These are phyloP conservation scores for Quercus phellos DNA, from an alignment of 331 rosid species.

Conservation along the genomic window DNA sequence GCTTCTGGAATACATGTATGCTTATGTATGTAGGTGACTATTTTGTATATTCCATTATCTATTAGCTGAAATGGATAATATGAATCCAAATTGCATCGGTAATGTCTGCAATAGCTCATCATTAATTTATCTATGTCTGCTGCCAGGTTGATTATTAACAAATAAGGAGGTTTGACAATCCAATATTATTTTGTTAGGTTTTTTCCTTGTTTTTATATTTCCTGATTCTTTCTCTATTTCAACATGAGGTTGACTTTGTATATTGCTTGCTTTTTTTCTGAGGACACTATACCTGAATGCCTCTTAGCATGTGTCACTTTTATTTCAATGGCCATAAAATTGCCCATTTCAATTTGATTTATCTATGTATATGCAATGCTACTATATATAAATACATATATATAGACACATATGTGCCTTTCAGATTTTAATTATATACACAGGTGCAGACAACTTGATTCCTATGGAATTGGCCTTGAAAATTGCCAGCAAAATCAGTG, in stretches of 20 bases:
- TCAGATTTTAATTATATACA: not conserved
- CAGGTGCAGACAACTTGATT: conserved; percentile 67
- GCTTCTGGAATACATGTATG: not conserved
- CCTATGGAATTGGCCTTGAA: conserved; percentile 77
- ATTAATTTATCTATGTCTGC: not conserved
- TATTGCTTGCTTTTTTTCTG: not conserved
- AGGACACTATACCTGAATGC: not conserved
- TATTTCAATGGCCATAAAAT: not conserved
- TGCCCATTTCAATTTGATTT: not conserved
- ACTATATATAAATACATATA: too few relatives aligned
- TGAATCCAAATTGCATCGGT: not conserved
- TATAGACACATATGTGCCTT: not conserved
- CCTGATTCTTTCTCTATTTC: not conserved
- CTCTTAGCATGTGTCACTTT: not conserved
- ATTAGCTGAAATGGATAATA: not conserved
- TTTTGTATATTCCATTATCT: not conserved
- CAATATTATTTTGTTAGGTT: not conserved
- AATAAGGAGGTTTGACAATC: not conserved
- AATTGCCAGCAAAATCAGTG: conserved; percentile 50
- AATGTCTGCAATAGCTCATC: not conserved
- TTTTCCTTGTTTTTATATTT: not conserved
- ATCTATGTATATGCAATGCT: not conserved
- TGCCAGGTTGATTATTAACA: not conserved
- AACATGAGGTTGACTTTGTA: not conserved
- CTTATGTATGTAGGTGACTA: not conserved